phyloP scores from a whole-genome alignment of 768 basidiomycete species.

The Rhodosporidiobolus sp. region DNA sequence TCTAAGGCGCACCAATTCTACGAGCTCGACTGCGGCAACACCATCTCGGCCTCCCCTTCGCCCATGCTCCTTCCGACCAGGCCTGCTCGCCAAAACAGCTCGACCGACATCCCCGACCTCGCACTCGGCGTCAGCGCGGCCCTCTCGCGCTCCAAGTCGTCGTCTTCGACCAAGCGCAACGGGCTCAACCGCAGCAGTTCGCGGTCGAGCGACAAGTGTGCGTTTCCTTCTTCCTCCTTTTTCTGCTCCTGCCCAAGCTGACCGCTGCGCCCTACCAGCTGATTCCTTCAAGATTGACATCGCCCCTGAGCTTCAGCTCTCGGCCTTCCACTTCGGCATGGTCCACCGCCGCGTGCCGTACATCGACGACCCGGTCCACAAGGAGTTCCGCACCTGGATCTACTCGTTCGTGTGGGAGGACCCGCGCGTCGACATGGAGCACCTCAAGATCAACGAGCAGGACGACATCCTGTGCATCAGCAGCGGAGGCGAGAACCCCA shows the following conservation, averaged over 20 bases:
- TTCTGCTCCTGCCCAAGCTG: too few relatives aligned
- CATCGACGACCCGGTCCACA: constrained; percentile 57
- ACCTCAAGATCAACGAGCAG: constrained; percentile 59
- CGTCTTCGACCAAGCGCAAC: not conserved
- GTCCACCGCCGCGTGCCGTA: constrained; percentile 43
- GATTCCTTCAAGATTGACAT: constrained; percentile 52
- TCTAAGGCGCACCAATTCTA: constrained; percentile 60
- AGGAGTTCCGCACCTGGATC: constrained; percentile 54
- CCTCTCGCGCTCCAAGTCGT: constrained; percentile 7
- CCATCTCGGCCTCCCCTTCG: constrained; percentile 43
- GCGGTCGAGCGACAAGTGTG: constrained; percentile 25
- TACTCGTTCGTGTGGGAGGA: constrained; percentile 57
- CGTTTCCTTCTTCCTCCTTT: too few relatives aligned
- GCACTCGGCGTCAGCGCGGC: constrained; percentile 41
- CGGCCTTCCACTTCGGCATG: constrained; percentile 64
- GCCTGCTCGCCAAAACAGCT: constrained; percentile 52
- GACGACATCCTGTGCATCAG: constrained; percentile 73
- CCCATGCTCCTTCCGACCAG: constrained; percentile 47
- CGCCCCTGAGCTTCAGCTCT: constrained; percentile 54
- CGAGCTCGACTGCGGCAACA: constrained; percentile 63
- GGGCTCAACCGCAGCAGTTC: constrained; percentile 13
- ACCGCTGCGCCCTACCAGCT: too few relatives aligned
- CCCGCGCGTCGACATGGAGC: constrained; percentile 67
- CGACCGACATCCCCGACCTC: constrained; percentile 34
- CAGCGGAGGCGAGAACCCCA: constrained; percentile 72